Percentiles rank a stretch among this genome's conserved stretches.
Evolutionary conservation across 208 protist species (phyloP).

Genomic region (Wallacemonas collosoma): DNA sequence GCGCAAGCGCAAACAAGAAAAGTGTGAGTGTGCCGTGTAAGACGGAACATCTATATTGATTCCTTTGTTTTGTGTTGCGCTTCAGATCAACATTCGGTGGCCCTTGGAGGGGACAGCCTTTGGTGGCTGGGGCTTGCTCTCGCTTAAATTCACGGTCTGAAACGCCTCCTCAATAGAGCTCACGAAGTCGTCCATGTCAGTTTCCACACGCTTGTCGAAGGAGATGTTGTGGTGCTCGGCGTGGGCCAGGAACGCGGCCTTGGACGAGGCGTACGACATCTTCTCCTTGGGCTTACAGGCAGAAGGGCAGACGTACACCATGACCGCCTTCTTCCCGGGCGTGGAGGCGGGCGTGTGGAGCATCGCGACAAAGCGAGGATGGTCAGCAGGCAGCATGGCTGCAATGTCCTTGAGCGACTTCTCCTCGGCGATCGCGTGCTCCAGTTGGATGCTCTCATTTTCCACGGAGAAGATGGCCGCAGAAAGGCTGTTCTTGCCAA

Average conservation of each 20-base stretch:
- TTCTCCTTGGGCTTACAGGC: conserved; percentile 59
- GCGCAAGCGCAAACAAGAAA: background rate
- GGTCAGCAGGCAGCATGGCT: conserved; percentile 26
- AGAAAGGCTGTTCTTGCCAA: conserved; percentile 22
- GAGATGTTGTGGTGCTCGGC: conserved; percentile 40
- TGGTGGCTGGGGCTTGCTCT: conserved; percentile 12
- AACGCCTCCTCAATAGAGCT: conserved; percentile 50
- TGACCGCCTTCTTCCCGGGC: conserved; percentile 27
- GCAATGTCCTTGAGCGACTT: conserved; percentile 19
- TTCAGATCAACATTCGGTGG: conserved; percentile 64
- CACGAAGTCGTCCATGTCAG: conserved; percentile 41
- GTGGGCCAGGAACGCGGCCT: conserved; percentile 60
- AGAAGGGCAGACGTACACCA: conserved; percentile 80
- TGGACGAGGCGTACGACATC: conserved; percentile 80
- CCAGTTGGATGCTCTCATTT: conserved; percentile 25
- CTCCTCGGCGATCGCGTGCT: conserved; percentile 17
- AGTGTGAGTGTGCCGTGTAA: background rate
- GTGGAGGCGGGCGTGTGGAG: conserved; percentile 14
- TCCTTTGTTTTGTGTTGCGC: background rate
- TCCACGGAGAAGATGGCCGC: conserved; percentile 48
- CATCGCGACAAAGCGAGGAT: conserved; percentile 39
- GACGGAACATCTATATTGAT: background rate
- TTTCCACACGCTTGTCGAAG: conserved; percentile 56
- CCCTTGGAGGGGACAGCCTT: conserved; percentile 33
- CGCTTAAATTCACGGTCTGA: conserved; percentile 15